Percentiles rank a stretch among this genome's conserved stretches.
Conservation (phyloP, 495 filamentous ascomycete species). For the Daldinia vernicosa region DNA sequence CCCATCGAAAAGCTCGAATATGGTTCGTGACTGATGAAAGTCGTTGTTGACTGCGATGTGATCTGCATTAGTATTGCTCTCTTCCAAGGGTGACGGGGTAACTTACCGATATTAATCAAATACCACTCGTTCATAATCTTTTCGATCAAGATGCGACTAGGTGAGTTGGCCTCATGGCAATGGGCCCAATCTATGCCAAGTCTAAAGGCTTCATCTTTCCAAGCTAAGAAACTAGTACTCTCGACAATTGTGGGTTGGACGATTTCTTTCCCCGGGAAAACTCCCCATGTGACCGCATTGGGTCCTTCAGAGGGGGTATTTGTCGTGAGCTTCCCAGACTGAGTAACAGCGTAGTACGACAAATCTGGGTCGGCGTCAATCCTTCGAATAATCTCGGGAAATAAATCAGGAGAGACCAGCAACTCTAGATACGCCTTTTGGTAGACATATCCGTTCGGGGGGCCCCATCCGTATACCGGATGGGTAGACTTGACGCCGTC, state of each 20-base stretch:
- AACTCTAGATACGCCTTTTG: slow-evolving; percentile 98
- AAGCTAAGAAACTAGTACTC: slow-evolving; percentile 95
- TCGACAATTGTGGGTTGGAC: slow-evolving; percentile 99
- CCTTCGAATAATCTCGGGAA: slow-evolving; percentile 78
- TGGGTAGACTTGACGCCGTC: slow-evolving; percentile 91
- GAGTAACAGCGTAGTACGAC: slow-evolving; percentile 92
- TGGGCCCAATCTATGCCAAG: slow-evolving; percentile 94
- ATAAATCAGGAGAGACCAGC: slow-evolving; percentile 79
- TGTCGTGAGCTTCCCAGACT: slow-evolving; percentile 80
- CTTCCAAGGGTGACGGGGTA: not conserved
- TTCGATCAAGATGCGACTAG: slow-evolving; percentile 84
- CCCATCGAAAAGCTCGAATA: slow-evolving; percentile 88
- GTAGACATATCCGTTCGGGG: slow-evolving; percentile 94
- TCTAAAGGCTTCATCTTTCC: slow-evolving; percentile 97
- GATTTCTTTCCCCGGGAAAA: slow-evolving; percentile 98
- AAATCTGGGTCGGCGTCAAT: slow-evolving; percentile 82
- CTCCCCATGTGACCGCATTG: slow-evolving; percentile 98
- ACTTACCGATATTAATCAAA: slow-evolving; percentile 92
- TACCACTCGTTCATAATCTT: slow-evolving; percentile 89
- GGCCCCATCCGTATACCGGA: slow-evolving; percentile 92
- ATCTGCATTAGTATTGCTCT: slow-evolving; percentile 16
- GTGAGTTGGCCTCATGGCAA: slow-evolving; percentile 79
- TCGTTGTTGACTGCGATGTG: slow-evolving; percentile 90
- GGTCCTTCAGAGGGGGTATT: slow-evolving; percentile 85
- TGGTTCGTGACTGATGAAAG: slow-evolving; percentile 78